Evolutionary conservation across 257 asterid species (phyloP), one percentile per base, ranked within the genome.

Genomic region (Phtheirospermum japonicum): DNA sequence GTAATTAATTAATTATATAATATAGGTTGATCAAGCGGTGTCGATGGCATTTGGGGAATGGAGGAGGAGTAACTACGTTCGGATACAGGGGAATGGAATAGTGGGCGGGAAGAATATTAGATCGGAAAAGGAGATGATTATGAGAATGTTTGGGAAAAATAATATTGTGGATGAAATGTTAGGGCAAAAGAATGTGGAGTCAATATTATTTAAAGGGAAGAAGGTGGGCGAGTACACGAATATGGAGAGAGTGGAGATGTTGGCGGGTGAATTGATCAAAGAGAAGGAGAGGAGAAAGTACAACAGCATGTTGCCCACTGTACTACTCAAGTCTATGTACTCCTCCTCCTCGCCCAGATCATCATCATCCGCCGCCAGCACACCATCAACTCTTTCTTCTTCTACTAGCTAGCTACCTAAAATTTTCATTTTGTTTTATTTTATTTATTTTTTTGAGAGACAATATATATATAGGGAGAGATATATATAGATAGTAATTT

Each of bases 11-110:
- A n/a, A n/a, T n/a, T n/a, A n/a, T n/a, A n/a, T n/a, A n/a, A 4
- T 2, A 26, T 68, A 88, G 96, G 96, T 89, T 54, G 97, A 89
- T 77, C 92, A 89, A 76, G 92, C 95, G 4, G 86, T 89, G 43
- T 81, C 97, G 1, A 80, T 85, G 94, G 95, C 97, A 43, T 89
- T 89, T 78, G 85, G 94, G n/a, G 73, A 85, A 17, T 75, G 65
- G 10, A 71, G 86, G 42, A 40, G 34, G 13, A 75, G 50, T 9
- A 89, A 79, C 66, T 89, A 89, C 52, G 80, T 85, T 3, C 73
- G 97, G 20, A 73, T 89, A 46, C 94, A 89, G 59, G 95, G 86
- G 32, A 83, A 80, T 59, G 83, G 78, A 23, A 73, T 60, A 80
- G 74, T 11, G 18, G 64, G 34, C 59, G 45, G 46, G 12, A 6